These are phyloP conservation scores for Arctium lappa DNA, from an alignment of 129 eudicot species.

Conservation along the genomic window DNA sequence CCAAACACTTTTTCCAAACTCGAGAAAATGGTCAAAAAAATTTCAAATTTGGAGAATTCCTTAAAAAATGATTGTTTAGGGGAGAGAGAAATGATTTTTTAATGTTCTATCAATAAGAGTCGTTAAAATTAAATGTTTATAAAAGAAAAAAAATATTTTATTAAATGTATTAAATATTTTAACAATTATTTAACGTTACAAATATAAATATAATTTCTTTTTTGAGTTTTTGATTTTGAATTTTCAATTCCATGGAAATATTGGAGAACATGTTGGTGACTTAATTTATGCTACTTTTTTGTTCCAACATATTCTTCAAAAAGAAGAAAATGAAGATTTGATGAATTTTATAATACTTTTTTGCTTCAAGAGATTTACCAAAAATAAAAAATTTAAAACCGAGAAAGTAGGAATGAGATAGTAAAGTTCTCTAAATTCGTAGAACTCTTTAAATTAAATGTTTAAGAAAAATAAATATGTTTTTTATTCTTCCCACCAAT, in stretches of 20 bases:
- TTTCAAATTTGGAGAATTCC: background rate
- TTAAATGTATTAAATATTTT: background rate
- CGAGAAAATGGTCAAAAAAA: no score
- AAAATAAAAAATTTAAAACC: no score
- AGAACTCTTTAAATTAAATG: background rate
- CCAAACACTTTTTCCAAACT: no score
- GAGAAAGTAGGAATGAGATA: no score
- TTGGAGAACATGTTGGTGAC: background rate
- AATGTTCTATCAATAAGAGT: background rate
- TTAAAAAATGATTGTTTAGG: no score
- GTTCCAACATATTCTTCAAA: background rate
- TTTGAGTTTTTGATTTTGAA: background rate
- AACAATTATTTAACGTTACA: background rate
- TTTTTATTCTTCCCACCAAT: background rate
- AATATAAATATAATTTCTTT: background rate
- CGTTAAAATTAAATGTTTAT: background rate
- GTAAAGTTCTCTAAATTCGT: background rate
- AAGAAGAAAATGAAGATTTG: background rate
- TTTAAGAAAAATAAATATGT: no score
- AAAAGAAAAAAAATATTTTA: no score
- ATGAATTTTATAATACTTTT: background rate
- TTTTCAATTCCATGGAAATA: background rate
- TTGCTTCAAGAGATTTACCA: background rate
- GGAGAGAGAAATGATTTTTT: background rate
- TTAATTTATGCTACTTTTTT: no score